These are phyloP conservation scores for Termitomyces sp. DNA, from an alignment of 768 basidiomycete species.

Conservation along the genomic window DNA sequence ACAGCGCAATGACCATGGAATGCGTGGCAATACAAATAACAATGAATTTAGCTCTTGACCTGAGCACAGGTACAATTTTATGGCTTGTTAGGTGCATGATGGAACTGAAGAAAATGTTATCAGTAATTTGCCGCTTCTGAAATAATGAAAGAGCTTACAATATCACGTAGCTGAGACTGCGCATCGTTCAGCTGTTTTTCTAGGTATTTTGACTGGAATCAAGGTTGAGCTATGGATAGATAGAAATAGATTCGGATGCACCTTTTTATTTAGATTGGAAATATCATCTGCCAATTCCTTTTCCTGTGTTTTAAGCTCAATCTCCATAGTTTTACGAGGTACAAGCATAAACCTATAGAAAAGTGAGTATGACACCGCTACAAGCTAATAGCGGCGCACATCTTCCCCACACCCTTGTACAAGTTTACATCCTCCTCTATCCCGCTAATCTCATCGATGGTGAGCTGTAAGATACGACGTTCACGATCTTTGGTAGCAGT, in stretches of 20 bases:
- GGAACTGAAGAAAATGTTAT: conserved; percentile 35
- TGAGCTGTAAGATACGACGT: conserved; percentile 83
- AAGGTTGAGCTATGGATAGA: neutral
- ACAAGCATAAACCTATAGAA: conserved; percentile 83
- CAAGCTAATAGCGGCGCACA: conserved; percentile 43
- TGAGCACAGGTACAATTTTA: conserved; percentile 3
- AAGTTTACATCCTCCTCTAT: conserved; percentile 72
- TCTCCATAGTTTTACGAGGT: conserved; percentile 74
- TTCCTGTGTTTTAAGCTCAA: conserved; percentile 67
- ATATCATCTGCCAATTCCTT: conserved; percentile 85
- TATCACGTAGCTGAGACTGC: conserved; percentile 79
- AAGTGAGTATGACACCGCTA: neutral
- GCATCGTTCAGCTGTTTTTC: conserved; percentile 94
- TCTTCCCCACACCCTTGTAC: conserved; percentile 95
- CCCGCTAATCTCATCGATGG: conserved; percentile 72
- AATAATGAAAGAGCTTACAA: conserved; percentile 41
- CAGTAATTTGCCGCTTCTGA: neutral
- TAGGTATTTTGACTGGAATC: conserved; percentile 71
- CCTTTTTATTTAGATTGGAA: conserved; percentile 80
- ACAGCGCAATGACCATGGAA: neutral
- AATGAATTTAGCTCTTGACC: neutral
- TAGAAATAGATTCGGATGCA: conserved; percentile 19
- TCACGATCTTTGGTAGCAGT: conserved; percentile 80
- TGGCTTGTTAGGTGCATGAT: conserved; percentile 42
- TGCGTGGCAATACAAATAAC: neutral